Evolutionary conservation across 1,284 basidiomycete genomes (phyloP).

Genomic region (Phellopilus nigrolimitatus): DNA sequence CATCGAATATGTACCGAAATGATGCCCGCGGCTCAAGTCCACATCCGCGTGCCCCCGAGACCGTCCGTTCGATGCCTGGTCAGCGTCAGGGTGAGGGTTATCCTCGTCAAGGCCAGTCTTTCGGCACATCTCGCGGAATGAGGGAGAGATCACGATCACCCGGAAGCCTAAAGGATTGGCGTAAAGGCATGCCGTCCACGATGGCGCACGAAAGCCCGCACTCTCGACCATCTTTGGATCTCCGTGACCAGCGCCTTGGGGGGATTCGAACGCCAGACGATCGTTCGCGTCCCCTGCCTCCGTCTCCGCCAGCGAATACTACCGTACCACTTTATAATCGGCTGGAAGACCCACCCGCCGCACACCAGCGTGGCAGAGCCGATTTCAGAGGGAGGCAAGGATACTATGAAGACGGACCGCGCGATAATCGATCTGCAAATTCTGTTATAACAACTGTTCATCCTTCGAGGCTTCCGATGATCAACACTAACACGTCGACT

Average conservation of each 20-base stretch:
- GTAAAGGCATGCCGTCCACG: neutral
- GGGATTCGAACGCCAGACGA: neutral
- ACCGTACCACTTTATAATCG: neutral
- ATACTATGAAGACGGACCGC: neutral
- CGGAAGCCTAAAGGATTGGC: neutral
- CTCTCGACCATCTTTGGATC: neutral
- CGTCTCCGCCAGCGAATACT: neutral
- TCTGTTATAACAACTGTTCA: neutral
- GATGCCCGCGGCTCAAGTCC: conserved; percentile 2
- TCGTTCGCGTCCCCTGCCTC: neutral
- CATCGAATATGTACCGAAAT: neutral
- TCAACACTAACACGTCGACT: neutral
- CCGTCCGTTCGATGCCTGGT: neutral
- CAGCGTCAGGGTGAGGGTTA: neutral
- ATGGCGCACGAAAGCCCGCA: neutral
- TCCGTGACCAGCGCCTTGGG: neutral
- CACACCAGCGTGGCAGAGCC: neutral
- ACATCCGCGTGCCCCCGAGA: neutral
- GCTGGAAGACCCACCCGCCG: neutral
- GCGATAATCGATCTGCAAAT: neutral
- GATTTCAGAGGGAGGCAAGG: neutral
- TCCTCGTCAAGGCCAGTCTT: neutral
- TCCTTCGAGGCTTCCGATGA: conserved; percentile 2
- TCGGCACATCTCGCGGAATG: neutral
- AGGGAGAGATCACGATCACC: conserved; percentile 3